Percentiles rank a stretch among this genome's conserved stretches.
Conservation (phyloP, 176 grass and related monocot species). For the Lolium perenne region DNA sequence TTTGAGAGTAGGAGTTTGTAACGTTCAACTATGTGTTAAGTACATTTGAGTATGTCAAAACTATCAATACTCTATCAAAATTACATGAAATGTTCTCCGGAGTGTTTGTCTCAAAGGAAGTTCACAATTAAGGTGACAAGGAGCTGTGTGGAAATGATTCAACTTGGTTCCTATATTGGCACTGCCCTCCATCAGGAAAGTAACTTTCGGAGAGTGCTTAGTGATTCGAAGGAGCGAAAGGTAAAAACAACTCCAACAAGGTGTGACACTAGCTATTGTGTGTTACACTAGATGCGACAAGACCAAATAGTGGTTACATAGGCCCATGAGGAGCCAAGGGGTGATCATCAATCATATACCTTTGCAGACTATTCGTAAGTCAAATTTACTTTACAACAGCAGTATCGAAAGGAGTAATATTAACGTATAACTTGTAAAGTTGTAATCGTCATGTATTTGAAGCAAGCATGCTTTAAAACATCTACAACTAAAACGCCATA, state of each 20-base stretch:
- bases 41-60: neutral
- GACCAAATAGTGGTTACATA: neutral
- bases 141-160: neutral
- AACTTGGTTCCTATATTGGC: neutral
- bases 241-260: neutral
- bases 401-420: neutral
- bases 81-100: neutral
- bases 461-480: conserved; percentile 4
- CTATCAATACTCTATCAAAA: neutral
- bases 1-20: neutral
- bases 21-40: conserved; percentile 11
- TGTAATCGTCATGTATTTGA: neutral
- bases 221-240: neutral
- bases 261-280: neutral
- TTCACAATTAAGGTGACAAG: neutral
- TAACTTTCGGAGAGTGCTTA: neutral
- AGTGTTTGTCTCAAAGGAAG: neutral
- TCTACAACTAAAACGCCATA: neutral
- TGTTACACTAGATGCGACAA: neutral
- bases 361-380: neutral
- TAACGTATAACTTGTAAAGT: neutral
- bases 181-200: neutral
- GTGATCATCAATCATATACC: conserved; percentile 4
- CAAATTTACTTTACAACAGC: neutral
- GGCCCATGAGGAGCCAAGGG: neutral